Evolutionary conservation across 1,284 basidiomycete species (phyloP).

Genomic region (Mycena sp.): DNA sequence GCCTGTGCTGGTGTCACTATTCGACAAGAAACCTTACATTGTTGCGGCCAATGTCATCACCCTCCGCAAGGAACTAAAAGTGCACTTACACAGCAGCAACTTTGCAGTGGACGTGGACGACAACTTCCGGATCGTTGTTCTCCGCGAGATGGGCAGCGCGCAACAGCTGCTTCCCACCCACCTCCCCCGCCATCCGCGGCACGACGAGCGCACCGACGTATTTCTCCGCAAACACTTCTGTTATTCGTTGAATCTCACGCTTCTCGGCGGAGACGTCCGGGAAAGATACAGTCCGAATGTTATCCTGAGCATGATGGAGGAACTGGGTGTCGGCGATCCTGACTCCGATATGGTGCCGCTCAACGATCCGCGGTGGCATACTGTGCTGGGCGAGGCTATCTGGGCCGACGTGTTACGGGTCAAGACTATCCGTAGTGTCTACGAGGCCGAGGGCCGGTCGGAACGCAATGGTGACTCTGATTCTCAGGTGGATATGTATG

Average conservation of each 20-base stretch:
- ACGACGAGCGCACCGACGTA: too few species aligned
- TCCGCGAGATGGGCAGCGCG: slow-evolving; percentile 6
- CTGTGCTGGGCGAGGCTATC: slow-evolving; percentile 1
- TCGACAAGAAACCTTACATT: background rate
- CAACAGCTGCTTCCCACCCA: too few species aligned
- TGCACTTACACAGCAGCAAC: slow-evolving; percentile 18
- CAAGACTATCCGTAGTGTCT: too few species aligned
- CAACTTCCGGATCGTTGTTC: slow-evolving; percentile 10
- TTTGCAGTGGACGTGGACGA: slow-evolving; percentile 18
- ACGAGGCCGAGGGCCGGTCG: too few species aligned
- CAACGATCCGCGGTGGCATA: background rate
- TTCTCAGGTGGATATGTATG: too few species aligned
- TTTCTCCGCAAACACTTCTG: slow-evolving; percentile 12
- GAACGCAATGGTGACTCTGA: too few species aligned
- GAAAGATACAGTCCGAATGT: background rate
- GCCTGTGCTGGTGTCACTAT: too few species aligned
- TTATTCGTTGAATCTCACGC: slow-evolving; percentile 14
- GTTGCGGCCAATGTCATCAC: slow-evolving; percentile 12
- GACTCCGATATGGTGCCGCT: background rate
- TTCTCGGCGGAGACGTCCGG: slow-evolving; percentile 12
- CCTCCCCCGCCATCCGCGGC: too few species aligned
- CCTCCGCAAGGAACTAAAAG: slow-evolving; percentile 2
- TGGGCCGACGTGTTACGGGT: background rate
- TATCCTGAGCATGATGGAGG: background rate
- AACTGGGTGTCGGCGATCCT: background rate